Evolutionary conservation across 169 alveolate species (phyloP).

Genomic region (Cyclospora cayetanensis): DNA sequence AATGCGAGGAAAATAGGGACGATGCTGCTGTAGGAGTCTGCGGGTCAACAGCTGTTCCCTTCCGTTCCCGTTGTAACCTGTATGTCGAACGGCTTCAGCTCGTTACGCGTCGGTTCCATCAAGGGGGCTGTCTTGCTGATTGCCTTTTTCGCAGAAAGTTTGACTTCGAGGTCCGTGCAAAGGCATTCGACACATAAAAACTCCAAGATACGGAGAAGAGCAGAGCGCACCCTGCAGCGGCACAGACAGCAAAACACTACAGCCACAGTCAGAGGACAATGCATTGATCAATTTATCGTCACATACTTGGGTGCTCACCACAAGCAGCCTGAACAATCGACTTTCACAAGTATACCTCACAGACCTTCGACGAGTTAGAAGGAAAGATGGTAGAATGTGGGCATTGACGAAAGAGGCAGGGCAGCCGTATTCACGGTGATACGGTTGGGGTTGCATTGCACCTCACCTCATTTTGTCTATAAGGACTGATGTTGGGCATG

Average conservation of each 20-base stretch:
- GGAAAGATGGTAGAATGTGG: not conserved
- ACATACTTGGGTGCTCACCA: no score
- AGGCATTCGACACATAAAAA: not conserved
- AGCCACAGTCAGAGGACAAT: not conserved
- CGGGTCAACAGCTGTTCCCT: no score
- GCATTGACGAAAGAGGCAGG: not conserved
- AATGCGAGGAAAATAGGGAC: no score
- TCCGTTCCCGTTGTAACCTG: no score
- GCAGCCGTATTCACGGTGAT: not conserved
- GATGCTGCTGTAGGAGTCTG: no score
- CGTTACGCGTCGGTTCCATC: not conserved
- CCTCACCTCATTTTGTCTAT: not conserved
- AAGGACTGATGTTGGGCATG: not conserved
- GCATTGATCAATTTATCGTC: not conserved
- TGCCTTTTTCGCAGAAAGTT: not conserved
- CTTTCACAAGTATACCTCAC: not conserved
- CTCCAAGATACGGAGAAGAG: not conserved
- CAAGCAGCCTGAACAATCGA: not conserved
- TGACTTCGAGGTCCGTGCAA: not conserved
- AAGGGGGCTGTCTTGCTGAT: not conserved
- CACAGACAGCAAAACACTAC: not conserved
- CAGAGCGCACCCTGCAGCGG: not conserved
- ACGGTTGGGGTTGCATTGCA: not conserved
- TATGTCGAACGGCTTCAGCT: not conserved
- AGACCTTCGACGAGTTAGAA: not conserved